Evolutionary conservation across 495 filamentous ascomycete genomes (phyloP).

Genomic region (Talaromyces stipitatus): DNA sequence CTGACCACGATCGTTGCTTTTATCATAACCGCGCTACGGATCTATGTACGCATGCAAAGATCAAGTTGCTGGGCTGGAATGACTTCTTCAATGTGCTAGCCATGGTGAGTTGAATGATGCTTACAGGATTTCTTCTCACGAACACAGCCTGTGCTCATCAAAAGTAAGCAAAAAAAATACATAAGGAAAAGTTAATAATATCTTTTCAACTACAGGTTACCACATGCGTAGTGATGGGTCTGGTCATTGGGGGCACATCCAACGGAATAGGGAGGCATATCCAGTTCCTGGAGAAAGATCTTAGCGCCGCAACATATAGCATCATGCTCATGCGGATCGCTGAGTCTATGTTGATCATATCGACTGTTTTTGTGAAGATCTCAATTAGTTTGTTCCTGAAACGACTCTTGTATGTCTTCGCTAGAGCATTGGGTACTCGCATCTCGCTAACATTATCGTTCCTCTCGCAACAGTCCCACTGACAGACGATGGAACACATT

Average conservation of each 20-base stretch:
- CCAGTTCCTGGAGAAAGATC: neutral
- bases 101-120: neutral
- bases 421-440: neutral
- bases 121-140: neutral
- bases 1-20: constrained; percentile 7
- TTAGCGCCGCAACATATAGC: neutral
- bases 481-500: neutral
- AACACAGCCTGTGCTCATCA: too few species aligned
- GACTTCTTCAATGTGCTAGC: constrained; percentile 8
- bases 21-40: neutral
- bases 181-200: too few species aligned
- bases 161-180: neutral
- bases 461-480: neutral
- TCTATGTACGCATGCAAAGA: neutral
- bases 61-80: constrained; percentile 7
- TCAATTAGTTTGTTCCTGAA: constrained; percentile 7
- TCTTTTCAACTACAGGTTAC: neutral
- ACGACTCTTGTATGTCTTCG: neutral
- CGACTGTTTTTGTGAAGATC: neutral
- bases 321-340: neutral
- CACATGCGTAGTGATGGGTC: neutral
- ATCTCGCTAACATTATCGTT: neutral
- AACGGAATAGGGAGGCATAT: neutral
- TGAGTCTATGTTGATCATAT: neutral
- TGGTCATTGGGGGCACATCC: neutral